Conservation (phyloP, 805 yeast species). For the Wickerhamia fluorescens region DNA sequence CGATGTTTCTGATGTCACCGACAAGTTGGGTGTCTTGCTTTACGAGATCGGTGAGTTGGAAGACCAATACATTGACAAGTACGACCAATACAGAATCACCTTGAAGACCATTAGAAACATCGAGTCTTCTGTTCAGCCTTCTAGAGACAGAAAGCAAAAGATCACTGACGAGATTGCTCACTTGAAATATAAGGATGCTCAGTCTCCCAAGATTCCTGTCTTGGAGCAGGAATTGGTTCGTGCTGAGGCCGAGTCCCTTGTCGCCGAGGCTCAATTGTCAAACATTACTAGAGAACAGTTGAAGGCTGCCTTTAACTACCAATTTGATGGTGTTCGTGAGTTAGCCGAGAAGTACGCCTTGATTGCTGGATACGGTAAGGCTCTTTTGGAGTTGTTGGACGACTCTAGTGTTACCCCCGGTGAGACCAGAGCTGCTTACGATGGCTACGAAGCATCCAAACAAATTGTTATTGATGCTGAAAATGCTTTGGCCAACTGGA, state of each 20-base stretch:
- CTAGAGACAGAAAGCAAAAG: slow-evolving; percentile 79
- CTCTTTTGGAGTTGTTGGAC: slow-evolving; percentile 72
- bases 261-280: slow-evolving; percentile 87
- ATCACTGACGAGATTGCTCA: slow-evolving; percentile 81
- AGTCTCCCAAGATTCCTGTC: slow-evolving; percentile 71
- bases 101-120: slow-evolving; percentile 76
- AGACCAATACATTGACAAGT: slow-evolving; percentile 79
- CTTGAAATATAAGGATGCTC: slow-evolving; percentile 79
- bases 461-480: slow-evolving; percentile 84
- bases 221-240: slow-evolving; percentile 86
- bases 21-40: slow-evolving; percentile 76
- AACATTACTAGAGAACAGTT: slow-evolving; percentile 84
- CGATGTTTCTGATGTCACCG: slow-evolving; percentile 80
- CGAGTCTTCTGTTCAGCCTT: slow-evolving; percentile 82
- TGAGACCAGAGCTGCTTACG: slow-evolving; percentile 85
- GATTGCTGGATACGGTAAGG: slow-evolving; percentile 88
- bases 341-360: slow-evolving; percentile 79
- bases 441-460: slow-evolving; percentile 83
- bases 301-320: slow-evolving; percentile 77
- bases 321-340: slow-evolving; percentile 80
- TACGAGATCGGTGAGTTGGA: slow-evolving; percentile 82
- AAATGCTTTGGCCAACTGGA: slow-evolving; percentile 77
- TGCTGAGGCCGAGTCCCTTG: slow-evolving; percentile 87
- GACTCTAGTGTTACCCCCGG: slow-evolving; percentile 87
- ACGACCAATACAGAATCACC: slow-evolving; percentile 81